A percentile compares a stretch with the other conserved stretches of the same genome.
phyloP scores from a whole-genome alignment of 192 early-diverging fungal species.

The Backusella tuberculispora region DNA sequence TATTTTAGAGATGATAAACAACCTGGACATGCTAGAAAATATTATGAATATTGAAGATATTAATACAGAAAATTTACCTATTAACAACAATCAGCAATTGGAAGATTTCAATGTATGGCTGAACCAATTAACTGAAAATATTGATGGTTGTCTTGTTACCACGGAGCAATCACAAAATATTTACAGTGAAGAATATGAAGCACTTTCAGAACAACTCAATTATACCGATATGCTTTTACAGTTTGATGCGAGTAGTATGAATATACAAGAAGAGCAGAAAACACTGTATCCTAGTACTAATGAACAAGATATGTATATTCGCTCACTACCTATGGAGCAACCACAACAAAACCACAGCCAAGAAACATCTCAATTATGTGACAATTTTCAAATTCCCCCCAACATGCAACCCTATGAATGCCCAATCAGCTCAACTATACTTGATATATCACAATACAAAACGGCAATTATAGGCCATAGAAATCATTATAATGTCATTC shows the following conservation, averaged over 20 bases:
- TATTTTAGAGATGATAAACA: constrained; percentile 22
- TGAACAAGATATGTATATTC: constrained; percentile 27
- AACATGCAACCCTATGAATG: background rate
- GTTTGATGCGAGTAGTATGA: constrained; percentile 6
- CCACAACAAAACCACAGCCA: background rate
- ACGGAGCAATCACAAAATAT: background rate
- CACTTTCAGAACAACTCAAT: background rate
- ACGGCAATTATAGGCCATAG: background rate
- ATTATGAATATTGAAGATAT: constrained; percentile 18
- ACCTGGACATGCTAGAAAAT: constrained; percentile 16
- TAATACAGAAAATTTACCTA: constrained; percentile 5
- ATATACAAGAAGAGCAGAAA: background rate
- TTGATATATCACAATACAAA: background rate
- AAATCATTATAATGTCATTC: background rate
- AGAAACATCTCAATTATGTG: background rate
- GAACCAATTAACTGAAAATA: constrained; percentile 26
- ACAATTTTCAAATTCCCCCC: background rate
- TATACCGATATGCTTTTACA: constrained; percentile 22
- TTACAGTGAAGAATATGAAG: background rate
- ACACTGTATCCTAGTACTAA: background rate
- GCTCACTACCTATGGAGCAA: constrained; percentile 4
- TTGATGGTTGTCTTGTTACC: background rate
- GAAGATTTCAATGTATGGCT: constrained; percentile 29
- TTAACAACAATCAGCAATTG: constrained; percentile 20
- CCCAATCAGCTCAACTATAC: background rate